A percentile compares a stretch with the other conserved stretches of the same genome.
phyloP scores from a whole-genome alignment of 106 monocot species.

The Platanthera guangdongensis region DNA sequence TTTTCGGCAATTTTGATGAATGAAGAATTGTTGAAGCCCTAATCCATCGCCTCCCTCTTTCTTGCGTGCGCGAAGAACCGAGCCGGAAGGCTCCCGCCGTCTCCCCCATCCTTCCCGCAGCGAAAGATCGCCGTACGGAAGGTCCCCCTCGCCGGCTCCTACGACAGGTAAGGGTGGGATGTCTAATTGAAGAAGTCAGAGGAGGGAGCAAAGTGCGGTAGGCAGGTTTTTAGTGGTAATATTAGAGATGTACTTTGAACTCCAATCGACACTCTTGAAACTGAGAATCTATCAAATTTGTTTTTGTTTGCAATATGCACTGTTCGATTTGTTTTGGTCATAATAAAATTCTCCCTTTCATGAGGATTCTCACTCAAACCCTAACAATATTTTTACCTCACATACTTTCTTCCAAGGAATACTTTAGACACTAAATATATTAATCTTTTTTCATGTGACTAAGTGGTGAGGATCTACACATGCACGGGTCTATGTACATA shows the following conservation, averaged over 20 bases:
- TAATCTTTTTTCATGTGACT: not conserved
- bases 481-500: no score
- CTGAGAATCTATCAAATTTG: not conserved
- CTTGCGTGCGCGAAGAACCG: no score
- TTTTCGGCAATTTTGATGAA: no score
- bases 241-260: not conserved
- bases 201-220: no score
- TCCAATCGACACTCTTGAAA: not conserved
- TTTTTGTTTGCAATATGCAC: not conserved
- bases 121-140: no score
- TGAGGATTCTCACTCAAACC: not conserved
- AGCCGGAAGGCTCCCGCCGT: no score
- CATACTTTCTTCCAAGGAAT: not conserved
- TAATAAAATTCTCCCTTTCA: not conserved
- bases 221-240: no score
- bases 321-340: not conserved
- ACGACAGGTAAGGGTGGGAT: not conserved
- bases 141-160: no score
- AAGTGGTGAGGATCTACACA: not conserved
- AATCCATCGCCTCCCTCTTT: no score
- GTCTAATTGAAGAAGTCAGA: not conserved
- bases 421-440: not conserved
- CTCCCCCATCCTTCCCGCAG: no score
- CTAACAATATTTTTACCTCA: not conserved
- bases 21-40: no score